A percentile compares a stretch with the other conserved stretches of the same genome.
Conservation (phyloP, 2,329 filamentous ascomycete species). For the Alternaria burnsii region DNA sequence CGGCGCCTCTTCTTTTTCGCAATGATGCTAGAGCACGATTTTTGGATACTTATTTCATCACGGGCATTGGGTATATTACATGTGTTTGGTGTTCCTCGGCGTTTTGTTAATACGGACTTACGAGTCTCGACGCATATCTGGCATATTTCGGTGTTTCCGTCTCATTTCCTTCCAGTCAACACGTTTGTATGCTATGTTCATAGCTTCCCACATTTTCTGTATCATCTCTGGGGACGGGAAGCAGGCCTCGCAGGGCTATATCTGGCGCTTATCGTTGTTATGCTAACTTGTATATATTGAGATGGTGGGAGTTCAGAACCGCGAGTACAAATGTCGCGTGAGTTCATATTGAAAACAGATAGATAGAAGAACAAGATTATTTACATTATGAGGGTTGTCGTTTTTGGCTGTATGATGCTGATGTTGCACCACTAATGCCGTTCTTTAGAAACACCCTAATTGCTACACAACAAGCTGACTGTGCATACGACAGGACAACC, state of each 20-base stretch:
- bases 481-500: background rate
- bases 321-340: slow-evolving; percentile 13
- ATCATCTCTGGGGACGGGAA: slow-evolving; percentile 8
- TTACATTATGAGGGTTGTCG: background rate
- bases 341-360: slow-evolving; percentile 12
- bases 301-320: slow-evolving; percentile 11
- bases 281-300: slow-evolving; percentile 15
- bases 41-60: slow-evolving; percentile 4
- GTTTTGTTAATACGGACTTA: slow-evolving; percentile 9
- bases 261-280: slow-evolving; percentile 9
- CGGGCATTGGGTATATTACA: slow-evolving; percentile 10
- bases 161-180: slow-evolving; percentile 14
- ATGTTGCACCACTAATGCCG: background rate
- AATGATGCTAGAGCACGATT: slow-evolving; percentile 3
- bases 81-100: slow-evolving; percentile 15
- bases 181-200: slow-evolving; percentile 11
- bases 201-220: slow-evolving; percentile 1
- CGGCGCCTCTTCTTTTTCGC: background rate
- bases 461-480: background rate
- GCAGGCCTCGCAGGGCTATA: slow-evolving; percentile 16
- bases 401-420: background rate
- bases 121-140: slow-evolving; percentile 20
- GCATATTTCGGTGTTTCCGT: slow-evolving; percentile 18
- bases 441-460: too few relatives aligned
- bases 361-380: slow-evolving; percentile 13